A percentile compares a stretch with the other conserved stretches of the same genome.
Evolutionary conservation across 2,329 filamentous ascomycete species (phyloP).

Genomic region (Aureobasidium sp.): DNA sequence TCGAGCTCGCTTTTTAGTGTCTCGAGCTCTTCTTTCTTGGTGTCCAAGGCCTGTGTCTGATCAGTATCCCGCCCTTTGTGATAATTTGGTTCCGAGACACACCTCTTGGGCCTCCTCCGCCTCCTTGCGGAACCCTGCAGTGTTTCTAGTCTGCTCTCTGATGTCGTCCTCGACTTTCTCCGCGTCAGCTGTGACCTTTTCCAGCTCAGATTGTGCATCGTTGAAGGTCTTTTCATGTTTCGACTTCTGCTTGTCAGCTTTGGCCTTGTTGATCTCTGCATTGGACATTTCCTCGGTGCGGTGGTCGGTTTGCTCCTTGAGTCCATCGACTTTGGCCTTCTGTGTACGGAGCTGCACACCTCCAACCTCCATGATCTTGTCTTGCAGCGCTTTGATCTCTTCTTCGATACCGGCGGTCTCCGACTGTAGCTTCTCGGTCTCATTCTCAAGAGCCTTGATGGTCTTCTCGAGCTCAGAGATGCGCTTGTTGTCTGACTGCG

Average conservation of each 20-base stretch:
- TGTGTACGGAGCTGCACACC: constrained; percentile 87
- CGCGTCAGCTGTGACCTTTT: constrained; percentile 60
- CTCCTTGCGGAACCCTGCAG: constrained; percentile 60
- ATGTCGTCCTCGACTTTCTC: constrained; percentile 73
- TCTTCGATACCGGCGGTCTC: constrained; percentile 87
- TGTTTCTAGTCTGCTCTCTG: constrained; percentile 63
- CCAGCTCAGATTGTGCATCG: constrained; percentile 72
- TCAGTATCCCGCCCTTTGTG: background rate
- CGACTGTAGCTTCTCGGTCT: constrained; percentile 68
- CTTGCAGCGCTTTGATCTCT: constrained; percentile 85
- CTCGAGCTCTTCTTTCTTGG: constrained; percentile 72
- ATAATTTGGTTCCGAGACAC: constrained; percentile 15
- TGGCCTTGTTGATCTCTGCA: constrained; percentile 79
- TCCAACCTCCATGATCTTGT: constrained; percentile 97
- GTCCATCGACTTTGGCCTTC: constrained; percentile 78
- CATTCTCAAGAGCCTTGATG: constrained; percentile 63
- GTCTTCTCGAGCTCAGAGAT: constrained; percentile 66
- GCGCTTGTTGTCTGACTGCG: constrained; percentile 68
- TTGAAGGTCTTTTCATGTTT: constrained; percentile 79
- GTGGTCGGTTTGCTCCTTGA: constrained; percentile 76
- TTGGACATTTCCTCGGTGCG: constrained; percentile 74
- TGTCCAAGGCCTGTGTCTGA: constrained; percentile 50
- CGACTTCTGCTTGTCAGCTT: constrained; percentile 82
- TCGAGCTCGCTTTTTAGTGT: constrained; percentile 78
- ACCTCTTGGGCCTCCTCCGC: constrained; percentile 73